Conservation (phyloP, 2,329 filamentous ascomycete species). For the Penicillium sp. region DNA sequence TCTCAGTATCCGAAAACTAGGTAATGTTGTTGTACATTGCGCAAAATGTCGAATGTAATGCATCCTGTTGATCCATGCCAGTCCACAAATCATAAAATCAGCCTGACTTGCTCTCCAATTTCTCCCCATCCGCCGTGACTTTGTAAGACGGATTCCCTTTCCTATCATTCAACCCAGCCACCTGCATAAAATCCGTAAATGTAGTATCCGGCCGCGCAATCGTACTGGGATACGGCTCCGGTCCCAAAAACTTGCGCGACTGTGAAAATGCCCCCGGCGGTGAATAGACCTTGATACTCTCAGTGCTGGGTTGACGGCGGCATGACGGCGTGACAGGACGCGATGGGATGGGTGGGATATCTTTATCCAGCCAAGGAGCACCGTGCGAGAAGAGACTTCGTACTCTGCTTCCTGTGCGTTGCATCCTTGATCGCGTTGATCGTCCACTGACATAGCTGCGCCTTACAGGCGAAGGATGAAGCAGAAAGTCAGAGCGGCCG, state of each 20-base stretch:
- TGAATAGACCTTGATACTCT: slow-evolving; percentile 46
- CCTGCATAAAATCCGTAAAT: slow-evolving; percentile 37
- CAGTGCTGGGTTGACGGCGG: slow-evolving; percentile 35
- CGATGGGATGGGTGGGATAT: slow-evolving; percentile 18
- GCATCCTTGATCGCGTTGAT: slow-evolving; percentile 33
- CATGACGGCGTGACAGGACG: slow-evolving; percentile 19
- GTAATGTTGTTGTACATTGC: not conserved
- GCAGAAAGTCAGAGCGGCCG: slow-evolving; percentile 44
- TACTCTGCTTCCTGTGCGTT: slow-evolving; percentile 35
- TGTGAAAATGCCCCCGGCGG: slow-evolving; percentile 34
- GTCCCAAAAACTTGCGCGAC: slow-evolving; percentile 24
- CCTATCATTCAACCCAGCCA: slow-evolving; percentile 31
- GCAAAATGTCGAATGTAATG: not conserved
- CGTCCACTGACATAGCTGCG: slow-evolving; percentile 23
- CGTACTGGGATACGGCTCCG: slow-evolving; percentile 21
- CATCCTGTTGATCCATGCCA: too few species aligned
- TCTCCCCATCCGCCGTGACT: slow-evolving; percentile 16
- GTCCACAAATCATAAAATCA: too few species aligned
- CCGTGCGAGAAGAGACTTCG: slow-evolving; percentile 33
- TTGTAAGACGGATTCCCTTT: slow-evolving; percentile 28
- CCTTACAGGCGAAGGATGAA: slow-evolving; percentile 22
- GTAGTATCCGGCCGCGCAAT: slow-evolving; percentile 31
- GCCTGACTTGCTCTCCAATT: not conserved
- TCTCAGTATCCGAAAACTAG: not conserved
- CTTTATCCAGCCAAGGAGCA: slow-evolving; percentile 19